Evolutionary conservation across 1,139 yeast species (phyloP).

Genomic region (Candida glucosophila): DNA sequence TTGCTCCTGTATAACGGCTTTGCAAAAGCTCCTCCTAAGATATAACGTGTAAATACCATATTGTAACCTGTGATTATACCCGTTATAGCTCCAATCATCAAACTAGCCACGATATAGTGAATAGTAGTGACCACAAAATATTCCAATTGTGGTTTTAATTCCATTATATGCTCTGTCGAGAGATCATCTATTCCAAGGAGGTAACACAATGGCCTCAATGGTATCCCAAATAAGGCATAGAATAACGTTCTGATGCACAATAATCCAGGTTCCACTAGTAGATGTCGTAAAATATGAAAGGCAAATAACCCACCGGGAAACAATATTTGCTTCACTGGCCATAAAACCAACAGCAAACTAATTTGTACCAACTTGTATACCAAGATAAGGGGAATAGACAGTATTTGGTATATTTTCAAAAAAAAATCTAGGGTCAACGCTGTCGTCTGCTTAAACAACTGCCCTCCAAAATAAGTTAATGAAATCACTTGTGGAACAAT

Average conservation of each 20-base stretch:
- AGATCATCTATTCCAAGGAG: slow-evolving; percentile 8
- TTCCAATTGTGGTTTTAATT: slow-evolving; percentile 4
- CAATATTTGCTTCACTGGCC: background rate
- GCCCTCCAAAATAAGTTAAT: too few species aligned
- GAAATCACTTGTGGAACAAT: too few species aligned
- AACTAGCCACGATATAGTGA: slow-evolving; percentile 16
- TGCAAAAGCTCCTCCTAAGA: too few species aligned
- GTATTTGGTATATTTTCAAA: too few species aligned
- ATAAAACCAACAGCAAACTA: background rate
- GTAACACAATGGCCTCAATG: slow-evolving; percentile 14
- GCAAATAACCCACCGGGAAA: background rate
- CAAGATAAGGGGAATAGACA: too few species aligned
- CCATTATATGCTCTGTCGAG: slow-evolving; percentile 4
- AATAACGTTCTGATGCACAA: slow-evolving; percentile 8
- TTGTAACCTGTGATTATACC: slow-evolving; percentile 12
- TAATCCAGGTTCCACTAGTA: slow-evolving; percentile 1
- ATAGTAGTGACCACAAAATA: slow-evolving; percentile 10
- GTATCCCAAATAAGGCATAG: slow-evolving; percentile 12
- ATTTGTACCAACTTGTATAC: too few species aligned
- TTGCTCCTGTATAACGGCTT: background rate
- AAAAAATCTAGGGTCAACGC: too few species aligned
- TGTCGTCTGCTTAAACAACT: too few species aligned
- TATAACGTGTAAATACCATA: slow-evolving; percentile 4
- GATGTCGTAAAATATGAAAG: background rate
- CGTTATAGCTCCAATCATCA: slow-evolving; percentile 14